Evolutionary conservation across 805 yeast species (phyloP), one percentile per base, ranked within the genome.

Genomic region (Aciculoconidium aculeatum): DNA sequence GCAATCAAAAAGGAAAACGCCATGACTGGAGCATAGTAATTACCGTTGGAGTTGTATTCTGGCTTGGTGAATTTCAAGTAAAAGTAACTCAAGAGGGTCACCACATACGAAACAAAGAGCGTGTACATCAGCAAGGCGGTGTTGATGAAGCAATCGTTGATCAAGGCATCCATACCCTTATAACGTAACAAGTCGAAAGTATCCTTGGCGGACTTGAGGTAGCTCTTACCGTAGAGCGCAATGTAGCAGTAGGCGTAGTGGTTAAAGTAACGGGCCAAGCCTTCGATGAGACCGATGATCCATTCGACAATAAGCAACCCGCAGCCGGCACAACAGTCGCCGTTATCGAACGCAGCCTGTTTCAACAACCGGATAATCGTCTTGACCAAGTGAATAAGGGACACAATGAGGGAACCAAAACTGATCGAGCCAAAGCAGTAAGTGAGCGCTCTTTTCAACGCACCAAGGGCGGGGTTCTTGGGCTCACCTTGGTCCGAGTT

Each of bases 341-440:
- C 76, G 17, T 68, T 68, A 17, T 59, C 61, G 15, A 71, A 65
- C 15, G 76, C 69, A 39, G 66, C 63, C 30, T 69, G 71, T 46
- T 76, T 71, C 27, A 76, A 47, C 13, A 75, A 51, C 11, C 67
- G 62, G 22, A 84, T 47, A 4, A 72, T 47, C 29, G 74, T 77
- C 37, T 75, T 70, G 24, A 82, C 39, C 10, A 85, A 66, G 47
- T 84, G 90, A 38, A 86, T 69, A 15, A 85, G 38, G 0, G 85
- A 75, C 21, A 82, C 82, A 50, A 81, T 68, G 46, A 81, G 54
- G 2, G 86, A 80, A 0, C 96, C 95, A 48, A 84, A 81, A 51
- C 94, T 81, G 32, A 88, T 80, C 3, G 95, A 82, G 2, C 97
- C 96, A 47, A 87, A 80, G 7, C 94, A 84, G 50, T 78, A 81